A percentile compares a stretch with the other conserved stretches of the same genome.
Evolutionary conservation across 1,284 basidiomycete genomes (phyloP).

Genomic region (Inonotus obliquus): DNA sequence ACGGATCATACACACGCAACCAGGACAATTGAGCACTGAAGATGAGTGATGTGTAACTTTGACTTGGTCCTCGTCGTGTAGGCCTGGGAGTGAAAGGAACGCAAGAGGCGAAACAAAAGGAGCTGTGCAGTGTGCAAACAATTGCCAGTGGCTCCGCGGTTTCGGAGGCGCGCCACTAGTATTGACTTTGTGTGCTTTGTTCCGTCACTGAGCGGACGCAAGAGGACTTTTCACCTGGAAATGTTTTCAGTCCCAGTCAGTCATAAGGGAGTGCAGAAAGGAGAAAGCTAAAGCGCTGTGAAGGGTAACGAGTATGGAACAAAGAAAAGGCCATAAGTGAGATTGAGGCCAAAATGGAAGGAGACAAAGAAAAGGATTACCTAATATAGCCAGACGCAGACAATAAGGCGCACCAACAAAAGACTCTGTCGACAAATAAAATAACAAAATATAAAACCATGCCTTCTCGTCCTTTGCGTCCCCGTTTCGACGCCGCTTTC

Average conservation of each 20-base stretch:
- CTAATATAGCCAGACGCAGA: not conserved
- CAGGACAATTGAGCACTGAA: too few relatives aligned
- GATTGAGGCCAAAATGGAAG: not conserved
- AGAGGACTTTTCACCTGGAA: not conserved
- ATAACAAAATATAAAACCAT: not conserved
- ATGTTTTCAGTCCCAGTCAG: not conserved
- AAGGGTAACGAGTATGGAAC: not conserved
- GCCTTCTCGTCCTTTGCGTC: not conserved
- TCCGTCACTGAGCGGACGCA: too few relatives aligned
- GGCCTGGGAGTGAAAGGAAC: not conserved
- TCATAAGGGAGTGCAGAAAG: not conserved
- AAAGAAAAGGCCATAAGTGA: not conserved
- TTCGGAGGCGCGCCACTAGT: not conserved
- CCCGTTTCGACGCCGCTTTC: not conserved
- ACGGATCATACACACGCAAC: too few relatives aligned
- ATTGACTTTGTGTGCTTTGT: not conserved
- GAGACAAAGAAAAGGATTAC: constrained; percentile 1
- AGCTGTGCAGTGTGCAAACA: not conserved
- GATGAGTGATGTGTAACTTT: too few relatives aligned
- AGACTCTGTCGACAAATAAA: not conserved
- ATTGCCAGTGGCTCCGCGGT: not conserved
- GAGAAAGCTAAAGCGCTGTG: not conserved
- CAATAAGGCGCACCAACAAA: constrained; percentile 8
- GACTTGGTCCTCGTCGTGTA: too few relatives aligned
- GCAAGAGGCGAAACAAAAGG: not conserved